Evolutionary conservation across 2,329 filamentous ascomycete genomes (phyloP).

Genomic region (Alternaria gansuensis): DNA sequence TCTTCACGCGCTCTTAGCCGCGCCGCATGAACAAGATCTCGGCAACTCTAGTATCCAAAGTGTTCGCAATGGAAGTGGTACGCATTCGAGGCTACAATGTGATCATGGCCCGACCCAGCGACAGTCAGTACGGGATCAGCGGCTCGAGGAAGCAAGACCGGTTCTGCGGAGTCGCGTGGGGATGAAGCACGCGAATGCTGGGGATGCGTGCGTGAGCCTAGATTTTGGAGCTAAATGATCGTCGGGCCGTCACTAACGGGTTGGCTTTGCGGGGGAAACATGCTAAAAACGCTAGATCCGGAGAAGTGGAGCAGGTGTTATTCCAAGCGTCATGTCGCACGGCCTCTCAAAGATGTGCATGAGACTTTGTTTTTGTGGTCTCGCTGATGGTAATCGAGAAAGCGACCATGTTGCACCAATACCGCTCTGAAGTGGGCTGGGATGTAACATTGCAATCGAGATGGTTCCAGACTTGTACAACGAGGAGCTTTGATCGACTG

Average conservation of each 20-base stretch:
- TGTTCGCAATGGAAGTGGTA: conserved; percentile 12
- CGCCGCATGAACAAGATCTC: conserved; percentile 7
- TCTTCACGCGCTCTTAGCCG: not conserved
- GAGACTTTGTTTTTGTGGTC: not conserved
- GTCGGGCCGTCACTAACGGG: conserved; percentile 34
- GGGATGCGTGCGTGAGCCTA: conserved; percentile 35
- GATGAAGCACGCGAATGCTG: conserved; percentile 29
- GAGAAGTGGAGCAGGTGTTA: conserved; percentile 21
- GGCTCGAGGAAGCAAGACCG: conserved; percentile 23
- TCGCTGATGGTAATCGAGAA: not conserved
- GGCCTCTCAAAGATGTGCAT: conserved; percentile 11
- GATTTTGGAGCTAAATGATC: conserved; percentile 30
- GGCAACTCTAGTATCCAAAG: conserved; percentile 10
- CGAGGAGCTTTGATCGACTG: conserved; percentile 1
- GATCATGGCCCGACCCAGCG: conserved; percentile 1
- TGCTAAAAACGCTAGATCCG: conserved; percentile 26
- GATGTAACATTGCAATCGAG: not conserved
- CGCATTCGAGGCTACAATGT: conserved; percentile 11
- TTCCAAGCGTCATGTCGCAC: conserved; percentile 30
- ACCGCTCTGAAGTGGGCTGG: not conserved
- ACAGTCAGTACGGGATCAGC: conserved; percentile 13
- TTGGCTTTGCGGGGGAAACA: conserved; percentile 46
- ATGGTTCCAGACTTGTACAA: not conserved
- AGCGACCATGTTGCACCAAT: not conserved
- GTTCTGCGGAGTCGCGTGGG: conserved; percentile 42